Evolutionary conservation across 2,329 filamentous ascomycete genomes (phyloP).

Genomic region (Scopulariopsis brevicaulis): DNA sequence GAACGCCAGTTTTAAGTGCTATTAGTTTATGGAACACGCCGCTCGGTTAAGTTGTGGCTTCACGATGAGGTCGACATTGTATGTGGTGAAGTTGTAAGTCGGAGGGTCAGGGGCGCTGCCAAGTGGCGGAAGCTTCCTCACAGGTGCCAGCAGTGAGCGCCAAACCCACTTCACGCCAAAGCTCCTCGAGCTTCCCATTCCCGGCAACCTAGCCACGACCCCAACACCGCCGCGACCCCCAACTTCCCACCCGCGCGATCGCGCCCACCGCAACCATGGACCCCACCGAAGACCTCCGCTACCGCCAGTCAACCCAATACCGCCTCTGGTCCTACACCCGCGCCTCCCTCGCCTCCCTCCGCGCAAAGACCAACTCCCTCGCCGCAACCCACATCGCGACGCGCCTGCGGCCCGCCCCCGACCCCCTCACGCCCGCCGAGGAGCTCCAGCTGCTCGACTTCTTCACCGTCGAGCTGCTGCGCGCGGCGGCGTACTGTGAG

Average conservation of each 20-base stretch:
- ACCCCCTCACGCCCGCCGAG: constrained; percentile 74
- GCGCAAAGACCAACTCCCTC: constrained; percentile 66
- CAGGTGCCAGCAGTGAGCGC: too few species aligned
- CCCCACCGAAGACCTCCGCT: constrained; percentile 68
- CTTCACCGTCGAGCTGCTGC: constrained; percentile 52
- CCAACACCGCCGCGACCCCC: not conserved
- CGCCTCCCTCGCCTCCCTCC: constrained; percentile 56
- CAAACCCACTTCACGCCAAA: not conserved
- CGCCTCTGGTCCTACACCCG: constrained; percentile 87
- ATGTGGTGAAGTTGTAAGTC: too few species aligned
- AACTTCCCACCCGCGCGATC: not conserved
- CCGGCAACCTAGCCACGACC: not conserved
- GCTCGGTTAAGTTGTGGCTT: too few species aligned
- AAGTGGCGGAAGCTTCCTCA: too few species aligned
- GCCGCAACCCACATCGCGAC: constrained; percentile 52
- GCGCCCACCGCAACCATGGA: constrained; percentile 1
- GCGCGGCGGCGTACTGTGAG: constrained; percentile 38
- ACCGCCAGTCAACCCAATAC: constrained; percentile 82
- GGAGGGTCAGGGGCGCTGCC: too few species aligned
- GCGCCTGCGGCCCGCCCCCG: constrained; percentile 47
- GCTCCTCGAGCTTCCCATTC: not conserved
- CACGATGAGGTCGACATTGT: too few species aligned
- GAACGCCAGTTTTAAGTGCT: too few species aligned
- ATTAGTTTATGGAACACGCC: too few species aligned
- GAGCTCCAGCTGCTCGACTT: constrained; percentile 73